Percentiles rank a stretch among this genome's conserved stretches.
Evolutionary conservation across 164 flowering plant genomes (phyloP).

Genomic region (Santalum album): DNA sequence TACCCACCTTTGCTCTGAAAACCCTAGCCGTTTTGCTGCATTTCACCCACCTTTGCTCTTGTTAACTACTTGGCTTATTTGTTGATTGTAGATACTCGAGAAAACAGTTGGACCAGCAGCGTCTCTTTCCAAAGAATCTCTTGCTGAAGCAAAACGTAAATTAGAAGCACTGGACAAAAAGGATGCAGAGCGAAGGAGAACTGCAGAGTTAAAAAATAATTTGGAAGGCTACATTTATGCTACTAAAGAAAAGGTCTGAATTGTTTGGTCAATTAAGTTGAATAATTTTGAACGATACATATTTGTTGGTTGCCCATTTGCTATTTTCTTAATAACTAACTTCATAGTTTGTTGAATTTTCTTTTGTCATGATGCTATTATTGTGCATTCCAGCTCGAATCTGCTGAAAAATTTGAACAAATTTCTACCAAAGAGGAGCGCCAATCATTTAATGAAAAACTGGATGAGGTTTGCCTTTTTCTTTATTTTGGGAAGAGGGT

Average conservation of each 20-base stretch:
- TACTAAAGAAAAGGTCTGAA: slow-evolving; percentile 81
- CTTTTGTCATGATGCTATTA: background rate
- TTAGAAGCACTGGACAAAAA: slow-evolving; percentile 71
- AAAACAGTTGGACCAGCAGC: slow-evolving; percentile 68
- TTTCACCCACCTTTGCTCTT: background rate
- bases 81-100: slow-evolving; percentile 52
- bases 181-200: slow-evolving; percentile 84
- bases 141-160: slow-evolving; percentile 60
- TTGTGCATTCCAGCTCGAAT: slow-evolving; percentile 60
- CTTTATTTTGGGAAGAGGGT: background rate
- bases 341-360: background rate
- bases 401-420: slow-evolving; percentile 48
- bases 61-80: background rate
- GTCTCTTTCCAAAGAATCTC: slow-evolving; percentile 59
- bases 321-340: too few species aligned
- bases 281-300: background rate
- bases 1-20: background rate
- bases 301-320: too few species aligned
- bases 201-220: slow-evolving; percentile 90
- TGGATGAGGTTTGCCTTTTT: slow-evolving; percentile 59
- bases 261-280: background rate
- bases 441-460: slow-evolving; percentile 62
- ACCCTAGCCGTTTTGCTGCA: background rate
- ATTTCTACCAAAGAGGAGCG: slow-evolving; percentile 67
- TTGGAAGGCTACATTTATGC: slow-evolving; percentile 88